Evolutionary conservation across 371 early-diverging fungal genomes (phyloP).

Genomic region (Smittium culicis): DNA sequence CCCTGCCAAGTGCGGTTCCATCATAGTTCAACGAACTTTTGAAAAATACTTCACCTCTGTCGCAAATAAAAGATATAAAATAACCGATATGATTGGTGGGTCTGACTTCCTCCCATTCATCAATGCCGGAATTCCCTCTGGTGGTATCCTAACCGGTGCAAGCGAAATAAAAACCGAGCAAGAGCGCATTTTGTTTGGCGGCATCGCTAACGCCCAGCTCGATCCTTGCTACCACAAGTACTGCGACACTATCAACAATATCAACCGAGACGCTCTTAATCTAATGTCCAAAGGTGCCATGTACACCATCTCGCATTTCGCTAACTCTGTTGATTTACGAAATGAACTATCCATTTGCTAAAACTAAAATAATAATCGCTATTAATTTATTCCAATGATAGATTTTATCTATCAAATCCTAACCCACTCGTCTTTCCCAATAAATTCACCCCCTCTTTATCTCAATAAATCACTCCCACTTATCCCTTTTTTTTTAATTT

Average conservation of each 20-base stretch:
- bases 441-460: too few species aligned
- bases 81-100: slow-evolving; percentile 35
- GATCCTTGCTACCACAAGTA: slow-evolving; percentile 52
- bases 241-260: slow-evolving; percentile 30
- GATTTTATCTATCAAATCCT: too few species aligned
- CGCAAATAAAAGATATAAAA: slow-evolving; percentile 21
- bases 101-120: slow-evolving; percentile 38
- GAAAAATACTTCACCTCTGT: slow-evolving; percentile 37
- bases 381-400: too few species aligned
- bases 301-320: slow-evolving; percentile 23
- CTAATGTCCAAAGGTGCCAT: slow-evolving; percentile 30
- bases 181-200: slow-evolving; percentile 44
- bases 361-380: neutral
- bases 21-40: slow-evolving; percentile 40
- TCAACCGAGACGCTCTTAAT: slow-evolving; percentile 25
- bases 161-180: slow-evolving; percentile 43
- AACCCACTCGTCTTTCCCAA: too few species aligned
- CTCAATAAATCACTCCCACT: too few species aligned
- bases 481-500: too few species aligned
- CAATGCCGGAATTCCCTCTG: slow-evolving; percentile 36
- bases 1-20: slow-evolving; percentile 17
- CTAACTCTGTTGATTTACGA: slow-evolving; percentile 15
- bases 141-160: slow-evolving; percentile 54
- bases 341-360: neutral
- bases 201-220: slow-evolving; percentile 45